Conservation (phyloP, 1,284 basidiomycete genomes). For the Trametes hirsuta region DNA sequence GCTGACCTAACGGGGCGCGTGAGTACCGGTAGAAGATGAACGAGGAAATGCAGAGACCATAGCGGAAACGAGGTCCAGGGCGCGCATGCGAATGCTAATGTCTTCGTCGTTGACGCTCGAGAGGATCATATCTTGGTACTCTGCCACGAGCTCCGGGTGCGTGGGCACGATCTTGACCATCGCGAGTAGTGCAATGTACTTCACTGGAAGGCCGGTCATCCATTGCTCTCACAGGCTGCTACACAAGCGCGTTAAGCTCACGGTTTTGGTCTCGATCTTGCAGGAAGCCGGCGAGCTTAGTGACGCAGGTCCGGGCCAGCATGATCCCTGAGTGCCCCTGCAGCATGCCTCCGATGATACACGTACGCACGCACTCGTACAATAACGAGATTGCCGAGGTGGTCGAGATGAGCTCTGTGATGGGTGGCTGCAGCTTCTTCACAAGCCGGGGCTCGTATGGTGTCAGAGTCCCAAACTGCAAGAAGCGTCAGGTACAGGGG, state of each 20-base stretch:
- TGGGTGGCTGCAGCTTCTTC: conserved; percentile 90
- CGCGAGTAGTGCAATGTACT: conserved; percentile 95
- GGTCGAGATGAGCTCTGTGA: conserved; percentile 93
- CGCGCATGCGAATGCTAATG: conserved; percentile 93
- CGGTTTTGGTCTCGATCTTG: conserved; percentile 95
- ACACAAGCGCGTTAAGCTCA: conserved; percentile 40
- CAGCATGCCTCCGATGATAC: conserved; percentile 97
- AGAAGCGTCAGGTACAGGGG: conserved; percentile 8
- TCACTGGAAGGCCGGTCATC: conserved; percentile 57
- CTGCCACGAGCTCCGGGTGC: conserved; percentile 88
- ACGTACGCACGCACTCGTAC: conserved; percentile 98
- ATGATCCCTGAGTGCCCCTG: conserved; percentile 78
- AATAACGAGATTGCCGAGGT: conserved; percentile 95
- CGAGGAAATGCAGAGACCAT: conserved; percentile 63
- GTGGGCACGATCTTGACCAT: conserved; percentile 95
- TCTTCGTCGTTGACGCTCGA: conserved; percentile 92
- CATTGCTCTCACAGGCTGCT: background rate
- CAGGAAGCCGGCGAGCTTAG: conserved; percentile 92
- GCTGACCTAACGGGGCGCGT: conserved; percentile 60
- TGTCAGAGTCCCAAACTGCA: conserved; percentile 87
- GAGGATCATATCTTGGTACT: conserved; percentile 92
- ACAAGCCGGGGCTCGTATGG: conserved; percentile 93
- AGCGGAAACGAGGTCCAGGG: conserved; percentile 90
- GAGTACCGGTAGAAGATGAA: conserved; percentile 2
- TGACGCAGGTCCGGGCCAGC: conserved; percentile 88